Evolutionary conservation across 768 basidiomycete genomes (phyloP).

Genomic region (Boletus subparvulus): DNA sequence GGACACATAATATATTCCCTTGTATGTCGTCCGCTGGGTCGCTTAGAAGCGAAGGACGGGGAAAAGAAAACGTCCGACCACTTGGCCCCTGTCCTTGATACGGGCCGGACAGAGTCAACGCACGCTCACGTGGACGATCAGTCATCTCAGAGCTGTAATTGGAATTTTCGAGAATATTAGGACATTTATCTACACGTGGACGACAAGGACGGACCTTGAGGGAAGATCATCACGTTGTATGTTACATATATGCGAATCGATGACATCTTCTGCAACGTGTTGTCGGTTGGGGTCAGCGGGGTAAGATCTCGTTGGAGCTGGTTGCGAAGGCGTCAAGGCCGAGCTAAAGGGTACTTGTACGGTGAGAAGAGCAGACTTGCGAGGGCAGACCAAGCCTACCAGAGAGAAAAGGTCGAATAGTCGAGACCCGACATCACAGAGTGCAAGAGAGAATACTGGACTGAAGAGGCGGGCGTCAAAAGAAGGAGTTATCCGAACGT

Average conservation of each 20-base stretch:
- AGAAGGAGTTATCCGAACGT: constrained; percentile 6
- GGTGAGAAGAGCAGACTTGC: background rate
- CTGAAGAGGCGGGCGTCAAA: constrained; percentile 4
- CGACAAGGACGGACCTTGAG: constrained; percentile 32
- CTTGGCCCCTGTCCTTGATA: constrained; percentile 24
- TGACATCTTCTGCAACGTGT: constrained; percentile 32
- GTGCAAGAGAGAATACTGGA: background rate
- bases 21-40: constrained; percentile 27
- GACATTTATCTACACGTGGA: constrained; percentile 21
- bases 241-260: constrained; percentile 25
- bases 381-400: constrained; percentile 12
- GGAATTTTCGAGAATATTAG: constrained; percentile 14
- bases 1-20: constrained; percentile 22
- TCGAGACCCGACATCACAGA: constrained; percentile 24
- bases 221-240: constrained; percentile 35
- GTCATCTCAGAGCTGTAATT: constrained; percentile 21
- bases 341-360: constrained; percentile 11
- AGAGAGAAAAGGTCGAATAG: constrained; percentile 29
- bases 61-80: constrained; percentile 5
- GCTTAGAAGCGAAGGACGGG: constrained; percentile 7
- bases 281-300: constrained; percentile 27
- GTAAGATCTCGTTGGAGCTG: constrained; percentile 23
- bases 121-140: constrained; percentile 25
- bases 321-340: constrained; percentile 30
- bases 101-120: constrained; percentile 15